phyloP scores from a whole-genome alignment of 257 asterid genomes.

The Forsythia suspensa region DNA sequence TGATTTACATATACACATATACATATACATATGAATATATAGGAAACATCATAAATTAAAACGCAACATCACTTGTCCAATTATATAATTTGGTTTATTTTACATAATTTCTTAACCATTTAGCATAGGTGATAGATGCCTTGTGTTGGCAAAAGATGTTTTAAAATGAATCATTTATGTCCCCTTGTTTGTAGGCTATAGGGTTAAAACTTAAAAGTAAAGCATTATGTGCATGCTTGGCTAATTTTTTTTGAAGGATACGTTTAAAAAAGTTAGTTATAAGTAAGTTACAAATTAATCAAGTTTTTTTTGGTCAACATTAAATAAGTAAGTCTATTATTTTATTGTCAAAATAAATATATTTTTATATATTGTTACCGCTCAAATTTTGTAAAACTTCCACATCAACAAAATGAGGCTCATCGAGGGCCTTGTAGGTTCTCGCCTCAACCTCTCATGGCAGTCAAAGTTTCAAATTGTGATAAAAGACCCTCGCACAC shows the following conservation, averaged over 20 bases:
- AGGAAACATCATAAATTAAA: neutral
- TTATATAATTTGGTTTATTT: constrained; percentile 24
- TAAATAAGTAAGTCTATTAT: neutral
- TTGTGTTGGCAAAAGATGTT: constrained; percentile 38
- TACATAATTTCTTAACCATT: constrained; percentile 33
- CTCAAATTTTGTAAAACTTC: too few species aligned
- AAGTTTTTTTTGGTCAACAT: neutral
- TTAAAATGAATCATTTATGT: constrained; percentile 25
- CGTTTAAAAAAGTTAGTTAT: neutral
- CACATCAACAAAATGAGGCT: too few species aligned
- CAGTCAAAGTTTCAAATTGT: too few species aligned
- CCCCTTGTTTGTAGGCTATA: constrained; percentile 27
- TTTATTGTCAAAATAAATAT: neutral
- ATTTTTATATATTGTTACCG: too few species aligned
- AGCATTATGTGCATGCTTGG: constrained; percentile 18
- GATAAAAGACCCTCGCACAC: too few species aligned
- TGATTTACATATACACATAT: neutral
- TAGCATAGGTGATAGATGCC: constrained; percentile 33
- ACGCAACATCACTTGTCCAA: neutral
- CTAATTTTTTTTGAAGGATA: neutral
- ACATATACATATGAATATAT: neutral
- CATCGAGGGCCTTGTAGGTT: too few species aligned
- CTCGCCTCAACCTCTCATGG: too few species aligned
- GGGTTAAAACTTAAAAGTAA: constrained; percentile 6
- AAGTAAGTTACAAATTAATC: neutral